Conservation (phyloP, 371 early-diverging fungal genomes). For the Dinochytrium kinnereticum region DNA sequence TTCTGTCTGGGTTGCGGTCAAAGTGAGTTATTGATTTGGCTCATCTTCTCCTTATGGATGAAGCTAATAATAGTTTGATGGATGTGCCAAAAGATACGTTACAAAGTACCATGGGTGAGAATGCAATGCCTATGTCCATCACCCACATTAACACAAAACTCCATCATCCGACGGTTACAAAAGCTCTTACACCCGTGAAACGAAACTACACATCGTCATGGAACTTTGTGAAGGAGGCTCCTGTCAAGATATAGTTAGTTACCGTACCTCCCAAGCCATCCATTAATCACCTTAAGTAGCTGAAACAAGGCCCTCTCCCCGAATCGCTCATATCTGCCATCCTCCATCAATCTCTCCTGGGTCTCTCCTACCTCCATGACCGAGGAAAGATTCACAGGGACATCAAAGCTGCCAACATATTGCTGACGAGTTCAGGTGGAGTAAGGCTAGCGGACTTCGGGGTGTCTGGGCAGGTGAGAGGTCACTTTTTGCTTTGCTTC, state of each 20-base stretch:
- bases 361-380: slow-evolving; percentile 90
- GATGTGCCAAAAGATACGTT: neutral
- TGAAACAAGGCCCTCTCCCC: slow-evolving; percentile 49
- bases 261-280: neutral
- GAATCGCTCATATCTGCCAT: slow-evolving; percentile 92
- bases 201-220: slow-evolving; percentile 49
- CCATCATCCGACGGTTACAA: neutral
- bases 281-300: slow-evolving; percentile 15
- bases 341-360: slow-evolving; percentile 82
- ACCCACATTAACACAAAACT: neutral
- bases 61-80: neutral
- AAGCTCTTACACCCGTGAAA: neutral
- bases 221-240: slow-evolving; percentile 52
- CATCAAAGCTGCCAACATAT: slow-evolving; percentile 80
- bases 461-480: slow-evolving; percentile 80
- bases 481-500: neutral
- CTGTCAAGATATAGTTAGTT: slow-evolving; percentile 46
- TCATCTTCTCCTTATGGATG: neutral
- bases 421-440: slow-evolving; percentile 73
- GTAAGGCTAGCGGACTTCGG: slow-evolving; percentile 98
- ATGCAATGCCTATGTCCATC: neutral
- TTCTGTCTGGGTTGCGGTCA: slow-evolving; percentile 90
- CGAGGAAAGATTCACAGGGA: slow-evolving; percentile 93
- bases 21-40: slow-evolving; percentile 59
- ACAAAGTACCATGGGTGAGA: slow-evolving; percentile 10